Evolutionary conservation across 169 alveolate species (phyloP), one percentile per base, ranked within the genome.

Genomic region (Plasmodium gonderi): DNA sequence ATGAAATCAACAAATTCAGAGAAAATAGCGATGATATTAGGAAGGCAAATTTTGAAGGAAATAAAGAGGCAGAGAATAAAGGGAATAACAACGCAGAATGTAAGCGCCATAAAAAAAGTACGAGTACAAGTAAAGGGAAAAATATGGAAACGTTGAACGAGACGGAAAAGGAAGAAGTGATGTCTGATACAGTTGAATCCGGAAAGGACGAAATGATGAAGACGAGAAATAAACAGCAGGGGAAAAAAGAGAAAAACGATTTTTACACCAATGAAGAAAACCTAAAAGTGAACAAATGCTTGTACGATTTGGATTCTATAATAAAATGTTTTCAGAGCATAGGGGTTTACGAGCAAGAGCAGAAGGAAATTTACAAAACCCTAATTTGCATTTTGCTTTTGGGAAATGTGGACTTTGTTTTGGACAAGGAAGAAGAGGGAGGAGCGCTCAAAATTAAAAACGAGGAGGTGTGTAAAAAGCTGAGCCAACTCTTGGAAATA

Each of bases 331-430:
- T 92, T 60, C 77, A 80, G 33, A 92, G 91, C 47, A 79, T 92
- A 64, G 95, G 95, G 4, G 85, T 92, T 12, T 31, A 80, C 23
- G 93, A 82, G 79, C n/a, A 74, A 33, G 95, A 92, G 26, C 95
- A 92, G 54, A 83, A 69, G 60, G 95, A 81, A 64, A 92, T 92
- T 75, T 92, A 85, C 64, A 76, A 87, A 68, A 81, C 91, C 12
- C 65, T 92, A 60, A 92, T 87, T 17, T 87, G 94, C 33, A 90
- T 92, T 44, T 79, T 92, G 64, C 74, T 85, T 8, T 49, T 92
- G 26, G 95, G 95, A 74, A 92, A 92, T 72, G 72, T 92, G 0
- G 91, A 90, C 51, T 92, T 81, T 44, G 75, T 82, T 42, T 75
- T 68, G 33, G 42, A 67, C 26, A 36, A 38, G 31, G 76, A 49